Evolutionary conservation across 169 alveolate species (phyloP).

Genomic region (Besnoitia besnoiti): DNA sequence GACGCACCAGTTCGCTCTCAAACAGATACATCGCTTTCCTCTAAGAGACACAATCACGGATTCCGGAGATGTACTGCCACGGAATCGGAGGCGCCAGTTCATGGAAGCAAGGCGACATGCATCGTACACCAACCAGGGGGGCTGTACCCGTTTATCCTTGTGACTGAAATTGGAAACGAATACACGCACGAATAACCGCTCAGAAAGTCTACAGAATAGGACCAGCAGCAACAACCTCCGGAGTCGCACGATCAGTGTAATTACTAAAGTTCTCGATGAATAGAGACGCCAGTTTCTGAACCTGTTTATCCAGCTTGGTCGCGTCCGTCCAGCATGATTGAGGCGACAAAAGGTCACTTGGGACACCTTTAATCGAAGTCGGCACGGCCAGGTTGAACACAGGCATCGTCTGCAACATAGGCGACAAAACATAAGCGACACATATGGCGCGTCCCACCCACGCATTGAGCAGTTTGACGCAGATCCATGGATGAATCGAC

Average conservation of each 20-base stretch:
- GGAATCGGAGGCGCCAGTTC: not conserved
- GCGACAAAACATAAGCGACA: not conserved
- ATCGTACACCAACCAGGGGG: no score
- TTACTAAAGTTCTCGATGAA: conserved; percentile 59
- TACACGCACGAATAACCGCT: not conserved
- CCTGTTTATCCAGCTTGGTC: not conserved
- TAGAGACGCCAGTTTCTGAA: conserved; percentile 46
- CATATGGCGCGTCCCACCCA: no score
- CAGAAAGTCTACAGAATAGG: conserved; percentile 20
- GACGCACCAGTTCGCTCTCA: not conserved
- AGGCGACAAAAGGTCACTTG: conserved; percentile 58
- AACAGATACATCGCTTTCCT: not conserved
- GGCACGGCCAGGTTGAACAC: conserved; percentile 62
- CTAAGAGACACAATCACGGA: not conserved
- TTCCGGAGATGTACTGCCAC: not conserved
- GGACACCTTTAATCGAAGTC: conserved; percentile 42
- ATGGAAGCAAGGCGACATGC: not conserved
- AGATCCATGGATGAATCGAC: no score
- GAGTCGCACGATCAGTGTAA: conserved; percentile 56
- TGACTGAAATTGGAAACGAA: not conserved
- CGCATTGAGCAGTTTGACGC: no score
- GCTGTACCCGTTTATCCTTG: not conserved
- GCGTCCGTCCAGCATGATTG: conserved; percentile 42
- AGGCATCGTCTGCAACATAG: not conserved
- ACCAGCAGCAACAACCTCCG: conserved; percentile 62